Base-by-base conservation (phyloP, 2,329 filamentous ascomycete species). In the Fusarium sulawesiense region DNA sequence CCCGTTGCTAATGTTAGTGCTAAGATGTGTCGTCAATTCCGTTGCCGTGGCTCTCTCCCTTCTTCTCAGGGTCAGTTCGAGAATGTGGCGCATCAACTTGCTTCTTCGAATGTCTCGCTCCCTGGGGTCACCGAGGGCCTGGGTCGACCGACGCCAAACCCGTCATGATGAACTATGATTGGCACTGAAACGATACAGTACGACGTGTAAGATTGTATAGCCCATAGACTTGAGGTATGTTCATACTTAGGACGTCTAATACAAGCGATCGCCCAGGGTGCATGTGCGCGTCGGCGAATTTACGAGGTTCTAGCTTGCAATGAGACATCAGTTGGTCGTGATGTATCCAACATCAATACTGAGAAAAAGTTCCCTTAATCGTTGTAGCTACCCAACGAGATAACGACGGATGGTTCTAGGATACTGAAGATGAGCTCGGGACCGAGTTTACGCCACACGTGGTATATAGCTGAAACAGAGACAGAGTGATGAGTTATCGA, bases 111-210 rank as follows among this genome's bases (percentile, higher is more conserved):
- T 61, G 64, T 56, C 45, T 61, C n/a, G 37, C 41, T 56, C 66
- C 63, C 48, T 64, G 25, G 21, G 32, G 20, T 67, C 66, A 67
- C 62, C 67, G 62, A 70, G 53, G 57, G 67, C 32, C 66, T 67
- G 58, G 60, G 42, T 49, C 50, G 46, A 47, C 55, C 48, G 40
- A 47, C 46, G 27, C 41, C 60, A 42, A 67, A 48, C 25, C 59
- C 54, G 57, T 54, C 62, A 45, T 44, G 29, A 60, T 56, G 45
- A 55, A 55, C 49, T 21, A 44, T 40, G 42, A 42, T 42, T n/a
- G 29, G 27, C 34, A 25, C 34, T 29, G n/a, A 40, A 16, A n/a
- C 34, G 29, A n/a, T 32, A 32, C 20, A 13, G 14, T 23, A 41
- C 20, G 18, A 23, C 20, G n/a, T 30, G 13, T 20, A 10, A 11